Base-by-base conservation (phyloP, 2,329 filamentous ascomycete species). In the Zasmidium cellare region DNA sequence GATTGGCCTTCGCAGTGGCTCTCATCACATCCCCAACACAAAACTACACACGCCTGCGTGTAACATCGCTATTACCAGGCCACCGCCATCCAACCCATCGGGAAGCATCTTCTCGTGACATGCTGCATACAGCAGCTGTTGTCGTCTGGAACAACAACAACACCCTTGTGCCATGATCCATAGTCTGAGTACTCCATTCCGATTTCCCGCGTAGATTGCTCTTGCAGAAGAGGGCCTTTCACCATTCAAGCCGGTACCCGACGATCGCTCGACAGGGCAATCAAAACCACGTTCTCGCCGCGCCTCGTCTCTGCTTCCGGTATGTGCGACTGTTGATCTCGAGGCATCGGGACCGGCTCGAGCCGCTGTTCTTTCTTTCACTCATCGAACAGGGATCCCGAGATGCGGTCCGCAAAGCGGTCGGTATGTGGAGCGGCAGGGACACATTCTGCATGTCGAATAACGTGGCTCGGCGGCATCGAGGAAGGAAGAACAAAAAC, bases 201-300 rank as follows among this genome's bases (percentile, higher is more conserved):
- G 35, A 41, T 18, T 9, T 9, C 7, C 35, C 35, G 35, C 35
- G 35, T 18, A 41, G 7, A 41, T 41, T 41, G 35, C 35, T 41
- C 35, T 41, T 41, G 35, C 35, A 9, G 45, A 25, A 55, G 22
- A 47, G 25, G 25, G 25, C 25, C 25, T 28, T n/a, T n/a, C n/a
- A n/a, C n/a, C n/a, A n/a, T n/a, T n/a, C n/a, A n/a, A 28, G 25
- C 47, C 19, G 44, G 12, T 44, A 48, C 44, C 49, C 57, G 48
- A 45, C 31, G 44, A 59, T 56, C 57, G 24, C 25, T 41, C 35
- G n/a, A n/a, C n/a, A n/a, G n/a, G n/a, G 41, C 50, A 56, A 59
- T 59, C 53, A 59, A 59, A 59, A 53, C 57, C 57, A 59, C 57
- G 53, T 59, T 59, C 31, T 49, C 14, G 23, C 24, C 31, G 31